Conservation (phyloP, 2,329 filamentous ascomycete genomes). For the Cadophora sp. region DNA sequence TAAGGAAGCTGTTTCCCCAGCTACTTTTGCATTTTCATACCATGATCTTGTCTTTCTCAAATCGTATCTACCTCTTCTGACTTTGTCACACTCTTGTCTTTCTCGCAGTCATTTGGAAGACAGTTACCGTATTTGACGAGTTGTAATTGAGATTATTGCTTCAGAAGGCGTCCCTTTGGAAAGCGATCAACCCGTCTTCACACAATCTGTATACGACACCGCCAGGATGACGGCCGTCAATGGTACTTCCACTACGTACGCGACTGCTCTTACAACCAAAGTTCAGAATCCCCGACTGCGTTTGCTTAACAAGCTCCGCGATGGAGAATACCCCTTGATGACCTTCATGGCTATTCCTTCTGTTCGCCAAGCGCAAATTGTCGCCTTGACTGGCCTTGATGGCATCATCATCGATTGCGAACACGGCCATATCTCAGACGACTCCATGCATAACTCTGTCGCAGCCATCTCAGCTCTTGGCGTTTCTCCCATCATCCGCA, state of each 20-base stretch:
- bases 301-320: constrained; percentile 52
- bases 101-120: not conserved
- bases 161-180: no score
- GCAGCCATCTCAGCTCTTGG: constrained; percentile 57
- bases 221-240: constrained; percentile 12
- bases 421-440: constrained; percentile 59
- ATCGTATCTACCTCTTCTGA: not conserved
- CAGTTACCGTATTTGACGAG: not conserved
- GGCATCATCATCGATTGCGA: constrained; percentile 59
- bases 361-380: constrained; percentile 55
- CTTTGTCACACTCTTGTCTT: not conserved
- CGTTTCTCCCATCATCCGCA: constrained; percentile 50
- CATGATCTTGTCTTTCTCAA: not conserved
- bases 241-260: constrained; percentile 32
- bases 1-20: not conserved
- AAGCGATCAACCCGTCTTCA: not conserved
- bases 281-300: constrained; percentile 51
- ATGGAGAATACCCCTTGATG: constrained; percentile 51
- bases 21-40: not conserved
- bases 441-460: constrained; percentile 60
- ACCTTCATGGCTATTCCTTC: constrained; percentile 57
- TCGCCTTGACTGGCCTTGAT: constrained; percentile 55
- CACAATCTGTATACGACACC: not conserved
- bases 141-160: not conserved
- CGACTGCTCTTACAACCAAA: constrained; percentile 43